Evolutionary conservation across 495 filamentous ascomycete genomes (phyloP).

Genomic region (Penicillium antarcticum): DNA sequence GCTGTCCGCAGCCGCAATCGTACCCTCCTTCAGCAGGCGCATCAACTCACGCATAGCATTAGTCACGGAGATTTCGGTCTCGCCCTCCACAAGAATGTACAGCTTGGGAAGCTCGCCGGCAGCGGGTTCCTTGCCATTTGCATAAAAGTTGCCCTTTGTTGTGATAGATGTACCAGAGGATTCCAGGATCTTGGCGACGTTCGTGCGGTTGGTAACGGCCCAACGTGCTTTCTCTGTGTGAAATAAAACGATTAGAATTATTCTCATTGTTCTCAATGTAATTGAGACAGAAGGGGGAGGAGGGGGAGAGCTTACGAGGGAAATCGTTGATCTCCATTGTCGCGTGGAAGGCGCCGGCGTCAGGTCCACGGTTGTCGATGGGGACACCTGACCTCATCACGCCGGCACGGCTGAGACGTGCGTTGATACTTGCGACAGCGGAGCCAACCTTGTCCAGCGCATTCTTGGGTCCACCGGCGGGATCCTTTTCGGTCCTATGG

Average conservation of each 20-base stretch:
- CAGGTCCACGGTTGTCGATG: slow-evolving; percentile 97
- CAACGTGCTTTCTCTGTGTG: slow-evolving; percentile 85
- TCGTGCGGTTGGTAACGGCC: slow-evolving; percentile 98
- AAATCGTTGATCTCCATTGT: slow-evolving; percentile 99
- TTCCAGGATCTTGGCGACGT: slow-evolving; percentile 97
- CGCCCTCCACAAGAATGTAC: slow-evolving; percentile 96
- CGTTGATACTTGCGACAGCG: slow-evolving; percentile 82
- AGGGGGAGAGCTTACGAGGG: slow-evolving; percentile 60
- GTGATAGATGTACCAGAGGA: slow-evolving; percentile 94
- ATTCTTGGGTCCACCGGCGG: slow-evolving; percentile 54
- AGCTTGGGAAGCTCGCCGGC: slow-evolving; percentile 78
- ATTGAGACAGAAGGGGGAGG: neutral
- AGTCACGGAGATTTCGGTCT: slow-evolving; percentile 88
- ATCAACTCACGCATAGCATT: slow-evolving; percentile 91
- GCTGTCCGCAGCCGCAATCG: slow-evolving; percentile 80
- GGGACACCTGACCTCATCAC: slow-evolving; percentile 87
- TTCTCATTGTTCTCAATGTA: neutral
- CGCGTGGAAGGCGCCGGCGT: slow-evolving; percentile 95
- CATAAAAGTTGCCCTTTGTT: slow-evolving; percentile 90
- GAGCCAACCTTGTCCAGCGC: slow-evolving; percentile 79
- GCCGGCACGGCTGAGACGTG: slow-evolving; percentile 78
- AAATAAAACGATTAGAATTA: slow-evolving; percentile 21
- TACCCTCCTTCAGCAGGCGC: slow-evolving; percentile 86
- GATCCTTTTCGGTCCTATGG: slow-evolving; percentile 64
- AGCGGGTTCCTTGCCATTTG: slow-evolving; percentile 73